Conservation (phyloP, 2,329 filamentous ascomycete species). For the Dichotomopilus funicola region DNA sequence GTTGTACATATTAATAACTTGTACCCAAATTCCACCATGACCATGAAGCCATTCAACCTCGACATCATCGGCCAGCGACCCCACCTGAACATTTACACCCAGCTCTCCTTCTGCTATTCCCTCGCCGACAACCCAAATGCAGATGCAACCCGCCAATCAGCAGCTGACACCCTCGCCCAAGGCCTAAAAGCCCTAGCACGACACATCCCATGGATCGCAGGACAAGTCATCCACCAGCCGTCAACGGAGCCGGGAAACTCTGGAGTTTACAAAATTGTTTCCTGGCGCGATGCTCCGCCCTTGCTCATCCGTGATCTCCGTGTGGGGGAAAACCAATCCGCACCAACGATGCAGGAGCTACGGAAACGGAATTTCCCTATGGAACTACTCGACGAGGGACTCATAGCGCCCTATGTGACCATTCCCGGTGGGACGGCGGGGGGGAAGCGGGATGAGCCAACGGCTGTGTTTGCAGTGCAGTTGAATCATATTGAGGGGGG, state of each 20-base stretch:
- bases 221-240: not conserved
- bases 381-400: not conserved
- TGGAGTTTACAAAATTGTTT: not conserved
- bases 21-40: not conserved
- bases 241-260: not conserved
- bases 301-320: not conserved
- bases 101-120: not conserved
- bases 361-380: not conserved
- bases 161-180: not conserved
- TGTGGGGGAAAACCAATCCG: not conserved
- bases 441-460: not conserved
- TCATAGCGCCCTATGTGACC: not conserved
- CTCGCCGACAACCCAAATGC: not conserved
- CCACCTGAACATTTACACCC: not conserved
- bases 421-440: not conserved
- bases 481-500: not conserved
- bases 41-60: not conserved
- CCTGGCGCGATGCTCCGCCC: not conserved
- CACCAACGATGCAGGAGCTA: not conserved
- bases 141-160: not conserved
- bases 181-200: not conserved
- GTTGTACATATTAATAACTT: not conserved
- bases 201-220: not conserved
- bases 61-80: not conserved
- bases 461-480: not conserved